These are phyloP conservation scores for Fusarium aywerte DNA, from an alignment of 2,329 filamentous ascomycete genomes.

Conservation along the genomic window DNA sequence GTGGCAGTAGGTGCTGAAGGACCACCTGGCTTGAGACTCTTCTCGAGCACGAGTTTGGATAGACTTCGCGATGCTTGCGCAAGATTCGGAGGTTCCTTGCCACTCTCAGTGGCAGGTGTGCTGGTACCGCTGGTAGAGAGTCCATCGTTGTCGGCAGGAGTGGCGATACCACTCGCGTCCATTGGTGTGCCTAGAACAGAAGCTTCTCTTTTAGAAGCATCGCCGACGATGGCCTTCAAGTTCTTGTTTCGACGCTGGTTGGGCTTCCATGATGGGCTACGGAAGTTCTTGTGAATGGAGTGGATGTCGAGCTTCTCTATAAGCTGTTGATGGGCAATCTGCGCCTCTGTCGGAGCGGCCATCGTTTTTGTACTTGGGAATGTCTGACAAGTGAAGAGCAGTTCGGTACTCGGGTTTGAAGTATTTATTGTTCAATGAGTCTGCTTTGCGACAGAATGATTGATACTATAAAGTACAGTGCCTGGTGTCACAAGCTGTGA, in stretches of 20 bases:
- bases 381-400: background rate
- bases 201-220: conserved; percentile 89
- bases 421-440: background rate
- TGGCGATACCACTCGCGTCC: conserved; percentile 79
- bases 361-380: conserved; percentile 53
- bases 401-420: background rate
- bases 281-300: conserved; percentile 86
- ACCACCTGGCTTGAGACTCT: conserved; percentile 66
- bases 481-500: conserved; percentile 12
- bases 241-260: conserved; percentile 98
- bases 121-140: conserved; percentile 68
- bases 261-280: conserved; percentile 89
- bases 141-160: conserved; percentile 66
- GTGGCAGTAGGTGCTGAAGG: conserved; percentile 75
- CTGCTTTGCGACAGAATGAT: background rate
- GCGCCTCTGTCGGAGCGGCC: conserved; percentile 74
- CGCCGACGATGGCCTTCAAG: conserved; percentile 93
- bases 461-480: background rate
- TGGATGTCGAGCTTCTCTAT: conserved; percentile 94
- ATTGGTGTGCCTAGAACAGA: conserved; percentile 83
- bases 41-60: conserved; percentile 88
- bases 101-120: conserved; percentile 61
- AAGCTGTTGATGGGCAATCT: conserved; percentile 85
- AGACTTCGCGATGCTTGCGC: conserved; percentile 89
- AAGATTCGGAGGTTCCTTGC: conserved; percentile 72